Evolutionary conservation across 192 early-diverging fungal species (phyloP).

Genomic region (Bifiguratus adelaidae): DNA sequence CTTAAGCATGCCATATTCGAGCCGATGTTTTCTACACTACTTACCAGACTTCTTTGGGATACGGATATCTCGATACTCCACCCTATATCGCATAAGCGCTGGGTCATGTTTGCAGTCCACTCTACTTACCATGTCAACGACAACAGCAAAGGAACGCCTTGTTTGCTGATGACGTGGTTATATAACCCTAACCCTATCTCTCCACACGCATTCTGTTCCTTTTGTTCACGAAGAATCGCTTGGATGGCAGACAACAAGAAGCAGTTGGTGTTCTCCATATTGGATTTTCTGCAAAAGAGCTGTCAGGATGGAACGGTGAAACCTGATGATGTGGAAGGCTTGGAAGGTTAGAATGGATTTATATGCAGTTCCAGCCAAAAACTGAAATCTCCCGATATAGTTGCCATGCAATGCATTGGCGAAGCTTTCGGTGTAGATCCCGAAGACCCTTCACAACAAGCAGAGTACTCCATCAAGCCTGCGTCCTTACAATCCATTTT

Average conservation of each 20-base stretch:
- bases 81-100: constrained; percentile 11
- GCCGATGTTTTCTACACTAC: not conserved
- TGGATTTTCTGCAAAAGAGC: constrained; percentile 67
- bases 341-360: constrained; percentile 51
- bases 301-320: constrained; percentile 59
- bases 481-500: constrained; percentile 76
- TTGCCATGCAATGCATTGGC: constrained; percentile 89
- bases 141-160: too few species aligned
- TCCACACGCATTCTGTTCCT: too few species aligned
- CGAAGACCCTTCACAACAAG: constrained; percentile 51
- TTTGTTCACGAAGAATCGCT: too few species aligned
- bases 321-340: constrained; percentile 65
- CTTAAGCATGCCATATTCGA: not conserved
- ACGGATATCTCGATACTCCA: constrained; percentile 17
- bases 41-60: constrained; percentile 27
- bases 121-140: too few species aligned
- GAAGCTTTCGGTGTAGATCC: constrained; percentile 88
- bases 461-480: constrained; percentile 77
- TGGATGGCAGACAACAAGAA: constrained; percentile 59
- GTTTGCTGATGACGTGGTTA: too few species aligned
- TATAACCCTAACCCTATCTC: too few species aligned
- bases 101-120: too few species aligned
- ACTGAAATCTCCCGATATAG: constrained; percentile 20
- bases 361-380: not conserved
- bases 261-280: constrained; percentile 71